Evolutionary conservation across 208 protist genomes (phyloP).

Genomic region (Acanthamoeba lenticulata): DNA sequence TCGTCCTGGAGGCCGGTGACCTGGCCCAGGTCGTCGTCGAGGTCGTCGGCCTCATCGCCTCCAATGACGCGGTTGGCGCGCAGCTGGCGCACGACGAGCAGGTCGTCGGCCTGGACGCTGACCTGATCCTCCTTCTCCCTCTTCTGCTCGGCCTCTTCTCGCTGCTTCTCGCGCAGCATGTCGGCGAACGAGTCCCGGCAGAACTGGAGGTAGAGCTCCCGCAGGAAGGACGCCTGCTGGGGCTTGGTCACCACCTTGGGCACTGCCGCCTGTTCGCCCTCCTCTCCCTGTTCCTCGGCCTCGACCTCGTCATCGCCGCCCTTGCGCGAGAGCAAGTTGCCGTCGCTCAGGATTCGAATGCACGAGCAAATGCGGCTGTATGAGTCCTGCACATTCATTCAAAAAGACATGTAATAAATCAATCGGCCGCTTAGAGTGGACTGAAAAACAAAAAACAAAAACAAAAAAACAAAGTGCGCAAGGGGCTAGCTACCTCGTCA

Average conservation of each 20-base stretch:
- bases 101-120: slow-evolving; percentile 81
- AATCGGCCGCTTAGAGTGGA: no score
- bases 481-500: background rate
- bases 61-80: slow-evolving; percentile 51
- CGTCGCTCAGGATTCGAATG: slow-evolving; percentile 82
- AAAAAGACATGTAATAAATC: no score
- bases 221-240: background rate
- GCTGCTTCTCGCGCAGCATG: background rate
- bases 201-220: slow-evolving; percentile 6
- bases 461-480: background rate
- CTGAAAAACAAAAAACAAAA: slow-evolving; percentile 2
- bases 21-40: background rate
- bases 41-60: background rate
- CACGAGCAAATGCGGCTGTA: slow-evolving; percentile 92
- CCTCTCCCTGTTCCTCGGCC: background rate
- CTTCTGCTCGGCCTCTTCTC: slow-evolving; percentile 69
- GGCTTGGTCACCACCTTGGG: background rate
- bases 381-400: slow-evolving; percentile 89
- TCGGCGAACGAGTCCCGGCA: slow-evolving; percentile 7
- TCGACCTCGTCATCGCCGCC: background rate
- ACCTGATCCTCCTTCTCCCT: slow-evolving; percentile 71
- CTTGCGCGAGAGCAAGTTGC: background rate
- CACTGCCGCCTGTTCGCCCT: background rate
- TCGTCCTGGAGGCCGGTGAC: background rate
- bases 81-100: slow-evolving; percentile 86